phyloP scores from a whole-genome alignment of 345 rosid genomes.

The Draba incana region DNA sequence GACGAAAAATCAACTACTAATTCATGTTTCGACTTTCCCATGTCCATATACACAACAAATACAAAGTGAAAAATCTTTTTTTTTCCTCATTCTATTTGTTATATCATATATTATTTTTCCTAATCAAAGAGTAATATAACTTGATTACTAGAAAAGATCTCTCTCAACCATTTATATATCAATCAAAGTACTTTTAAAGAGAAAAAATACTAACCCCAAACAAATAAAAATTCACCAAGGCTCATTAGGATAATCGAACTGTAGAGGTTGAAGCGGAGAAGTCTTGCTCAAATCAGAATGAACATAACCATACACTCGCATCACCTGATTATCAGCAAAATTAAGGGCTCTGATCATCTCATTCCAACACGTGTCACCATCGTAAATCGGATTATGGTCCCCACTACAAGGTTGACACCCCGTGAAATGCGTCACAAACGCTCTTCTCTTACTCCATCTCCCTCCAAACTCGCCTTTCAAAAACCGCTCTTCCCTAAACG shows the following conservation, averaged over 20 bases:
- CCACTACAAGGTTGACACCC: conserved; percentile 98
- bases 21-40: not conserved
- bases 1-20: not conserved
- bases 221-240: conserved; percentile 50
- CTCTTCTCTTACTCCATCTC: conserved; percentile 61
- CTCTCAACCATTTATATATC: conserved; percentile 3
- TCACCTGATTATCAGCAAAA: conserved; percentile 92
- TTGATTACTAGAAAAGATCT: not conserved
- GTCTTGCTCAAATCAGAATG: conserved; percentile 67
- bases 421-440: conserved; percentile 87
- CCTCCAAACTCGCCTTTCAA: conserved; percentile 61
- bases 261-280: conserved; percentile 54
- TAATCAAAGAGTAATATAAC: not conserved
- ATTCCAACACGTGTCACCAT: conserved; percentile 73
- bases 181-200: not conserved
- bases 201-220: not conserved
- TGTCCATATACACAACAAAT: conserved; percentile 8
- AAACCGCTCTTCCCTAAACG: conserved; percentile 55
- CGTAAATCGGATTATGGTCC: conserved; percentile 61
- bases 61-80: conserved; percentile 1
- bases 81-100: not conserved
- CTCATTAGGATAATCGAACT: conserved; percentile 78
- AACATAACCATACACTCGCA: conserved; percentile 68
- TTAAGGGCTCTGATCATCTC: conserved; percentile 83
- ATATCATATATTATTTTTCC: not conserved